phyloP scores from a whole-genome alignment of 1,284 basidiomycete genomes.

The Xerocomus amazonicus region DNA sequence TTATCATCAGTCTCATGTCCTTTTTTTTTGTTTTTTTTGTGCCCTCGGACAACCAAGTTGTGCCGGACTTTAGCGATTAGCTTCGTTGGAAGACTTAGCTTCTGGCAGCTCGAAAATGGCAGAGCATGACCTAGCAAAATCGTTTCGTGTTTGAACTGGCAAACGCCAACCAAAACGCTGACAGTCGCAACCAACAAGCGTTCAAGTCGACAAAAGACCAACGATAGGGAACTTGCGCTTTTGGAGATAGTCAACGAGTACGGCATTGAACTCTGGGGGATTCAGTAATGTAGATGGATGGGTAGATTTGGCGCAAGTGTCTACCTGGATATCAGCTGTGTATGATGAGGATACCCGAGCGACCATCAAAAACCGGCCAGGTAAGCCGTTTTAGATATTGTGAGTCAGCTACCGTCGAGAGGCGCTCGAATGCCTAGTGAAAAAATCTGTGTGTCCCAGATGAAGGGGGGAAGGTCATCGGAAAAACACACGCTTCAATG shows the following conservation, averaged over 20 bases:
- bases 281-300: not conserved
- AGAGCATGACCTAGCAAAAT: constrained; percentile 68
- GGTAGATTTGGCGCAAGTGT: constrained; percentile 21
- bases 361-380: constrained; percentile 86
- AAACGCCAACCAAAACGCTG: constrained; percentile 86
- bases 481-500: no score
- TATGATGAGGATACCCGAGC: constrained; percentile 85
- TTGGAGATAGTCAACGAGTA: constrained; percentile 89
- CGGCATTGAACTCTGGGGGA: constrained; percentile 58
- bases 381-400: constrained; percentile 65
- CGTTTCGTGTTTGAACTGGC: constrained; percentile 98
- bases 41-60: no score
- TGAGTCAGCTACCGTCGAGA: constrained; percentile 81
- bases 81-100: no score
- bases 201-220: constrained; percentile 72
- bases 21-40: no score
- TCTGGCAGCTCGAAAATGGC: no score
- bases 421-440: constrained; percentile 97
- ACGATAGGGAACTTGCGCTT: constrained; percentile 86
- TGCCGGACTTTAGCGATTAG: no score
- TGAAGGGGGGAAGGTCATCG: constrained; percentile 82
- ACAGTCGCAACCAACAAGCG: constrained; percentile 78
- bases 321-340: constrained; percentile 93
- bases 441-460: constrained; percentile 86
- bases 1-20: no score